These are phyloP conservation scores for Boletus sp. DNA, from an alignment of 1,284 basidiomycete genomes.

Conservation along the genomic window DNA sequence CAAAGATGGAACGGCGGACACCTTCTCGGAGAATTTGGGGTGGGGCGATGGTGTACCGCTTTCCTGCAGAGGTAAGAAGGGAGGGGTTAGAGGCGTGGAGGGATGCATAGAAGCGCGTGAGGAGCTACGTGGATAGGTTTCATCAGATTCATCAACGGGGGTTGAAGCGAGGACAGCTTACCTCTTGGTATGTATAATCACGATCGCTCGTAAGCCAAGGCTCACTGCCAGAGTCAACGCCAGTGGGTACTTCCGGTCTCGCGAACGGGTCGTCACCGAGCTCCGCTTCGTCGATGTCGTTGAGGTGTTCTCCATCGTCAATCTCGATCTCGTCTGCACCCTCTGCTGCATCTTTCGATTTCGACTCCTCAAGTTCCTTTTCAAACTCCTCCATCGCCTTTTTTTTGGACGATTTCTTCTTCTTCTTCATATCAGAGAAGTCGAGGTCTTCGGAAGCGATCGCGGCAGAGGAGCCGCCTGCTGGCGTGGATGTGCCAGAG, in stretches of 20 bases:
- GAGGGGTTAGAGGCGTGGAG: constrained; percentile 94
- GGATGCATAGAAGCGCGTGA: constrained; percentile 88
- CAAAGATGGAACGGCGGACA: constrained; percentile 96
- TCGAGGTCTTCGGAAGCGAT: constrained; percentile 64
- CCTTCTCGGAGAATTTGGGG: constrained; percentile 92
- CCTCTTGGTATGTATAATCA: constrained; percentile 94
- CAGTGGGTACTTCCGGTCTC: constrained; percentile 50
- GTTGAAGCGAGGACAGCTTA: constrained; percentile 28
- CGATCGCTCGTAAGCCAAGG: constrained; percentile 91
- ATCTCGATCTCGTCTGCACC: constrained; percentile 56
- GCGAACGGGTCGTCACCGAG: constrained; percentile 85
- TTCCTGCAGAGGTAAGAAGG: constrained; percentile 80
- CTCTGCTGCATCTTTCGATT: constrained; percentile 54
- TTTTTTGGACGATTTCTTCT: constrained; percentile 71
- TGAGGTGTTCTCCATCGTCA: constrained; percentile 59
- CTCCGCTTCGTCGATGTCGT: constrained; percentile 71
- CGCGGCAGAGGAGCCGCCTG: constrained; percentile 33
- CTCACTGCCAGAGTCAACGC: constrained; percentile 66
- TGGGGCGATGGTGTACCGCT: constrained; percentile 97
- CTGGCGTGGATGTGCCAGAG: constrained; percentile 61
- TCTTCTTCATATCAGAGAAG: constrained; percentile 84
- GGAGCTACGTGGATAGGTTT: constrained; percentile 54
- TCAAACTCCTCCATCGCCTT: constrained; percentile 84
- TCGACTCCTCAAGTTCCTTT: constrained; percentile 76
- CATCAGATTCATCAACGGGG: not conserved